Conservation (phyloP, 306 rosid genomes). For the Lithocarpus polystachyus region DNA sequence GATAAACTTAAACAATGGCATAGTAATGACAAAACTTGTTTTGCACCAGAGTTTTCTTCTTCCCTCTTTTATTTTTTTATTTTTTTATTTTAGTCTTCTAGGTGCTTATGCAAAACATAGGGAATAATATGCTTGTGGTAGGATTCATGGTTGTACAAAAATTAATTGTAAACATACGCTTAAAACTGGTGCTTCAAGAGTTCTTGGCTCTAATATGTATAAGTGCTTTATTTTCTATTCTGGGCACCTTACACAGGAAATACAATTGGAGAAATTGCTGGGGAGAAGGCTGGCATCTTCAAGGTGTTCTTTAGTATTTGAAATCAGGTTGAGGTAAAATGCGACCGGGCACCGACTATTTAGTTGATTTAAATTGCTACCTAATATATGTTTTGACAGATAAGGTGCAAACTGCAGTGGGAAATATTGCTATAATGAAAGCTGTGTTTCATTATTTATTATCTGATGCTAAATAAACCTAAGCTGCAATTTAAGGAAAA, state of each 20-base stretch:
- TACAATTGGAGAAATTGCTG: constrained; percentile 85
- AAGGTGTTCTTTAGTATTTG: constrained; percentile 54
- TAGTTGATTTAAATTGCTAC: not conserved
- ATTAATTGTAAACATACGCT: not conserved
- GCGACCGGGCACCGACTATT: not conserved
- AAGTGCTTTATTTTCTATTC: constrained; percentile 20
- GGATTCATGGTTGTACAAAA: not conserved
- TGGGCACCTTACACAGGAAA: constrained; percentile 51
- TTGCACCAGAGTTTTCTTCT: not conserved
- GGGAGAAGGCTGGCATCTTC: constrained; percentile 97
- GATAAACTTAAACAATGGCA: not conserved
- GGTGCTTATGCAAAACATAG: not conserved
- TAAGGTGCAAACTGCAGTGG: not conserved
- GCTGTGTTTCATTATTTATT: no score
- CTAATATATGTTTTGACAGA: not conserved
- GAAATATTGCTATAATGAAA: not conserved
- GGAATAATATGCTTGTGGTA: not conserved
- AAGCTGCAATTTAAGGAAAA: no score
- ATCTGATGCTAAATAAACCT: no score
- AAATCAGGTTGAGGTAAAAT: not conserved
- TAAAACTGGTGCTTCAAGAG: not conserved
- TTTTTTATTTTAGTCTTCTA: not conserved
- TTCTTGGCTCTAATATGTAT: not conserved
- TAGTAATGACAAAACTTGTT: not conserved
- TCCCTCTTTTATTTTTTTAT: not conserved